phyloP scores from a whole-genome alignment of 139 green algal genomes.

The Picocystis salinarum region DNA sequence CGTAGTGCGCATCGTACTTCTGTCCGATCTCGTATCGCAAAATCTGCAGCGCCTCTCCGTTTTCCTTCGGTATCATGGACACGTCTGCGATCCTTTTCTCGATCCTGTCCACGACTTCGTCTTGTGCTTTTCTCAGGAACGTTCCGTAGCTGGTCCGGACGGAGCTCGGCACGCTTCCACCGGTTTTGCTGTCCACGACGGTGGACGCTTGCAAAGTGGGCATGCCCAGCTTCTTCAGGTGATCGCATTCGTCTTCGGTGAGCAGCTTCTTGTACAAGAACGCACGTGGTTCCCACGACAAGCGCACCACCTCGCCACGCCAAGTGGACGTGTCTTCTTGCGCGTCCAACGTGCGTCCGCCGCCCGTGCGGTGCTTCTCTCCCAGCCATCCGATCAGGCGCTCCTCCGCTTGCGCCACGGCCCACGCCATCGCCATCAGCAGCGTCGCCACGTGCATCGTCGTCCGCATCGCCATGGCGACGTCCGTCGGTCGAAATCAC shows the following conservation, averaged over 20 bases:
- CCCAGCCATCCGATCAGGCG: no score
- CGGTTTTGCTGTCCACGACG: slow-evolving; percentile 19
- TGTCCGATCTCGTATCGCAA: slow-evolving; percentile 31
- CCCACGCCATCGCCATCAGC: no score
- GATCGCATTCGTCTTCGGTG: slow-evolving; percentile 17
- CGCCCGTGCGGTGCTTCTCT: no score
- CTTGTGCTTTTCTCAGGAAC: slow-evolving; percentile 22
- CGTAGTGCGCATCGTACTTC: slow-evolving; percentile 28
- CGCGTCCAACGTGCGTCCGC: not conserved
- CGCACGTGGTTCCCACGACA: slow-evolving; percentile 5
- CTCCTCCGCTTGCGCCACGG: no score
- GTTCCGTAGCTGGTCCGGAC: slow-evolving; percentile 24
- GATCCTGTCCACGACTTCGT: slow-evolving; percentile 20
- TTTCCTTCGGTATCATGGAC: slow-evolving; percentile 17
- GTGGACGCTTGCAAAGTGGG: slow-evolving; percentile 7
- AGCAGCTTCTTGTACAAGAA: slow-evolving; percentile 20
- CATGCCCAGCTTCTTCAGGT: slow-evolving; percentile 9
- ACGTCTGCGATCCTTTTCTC: slow-evolving; percentile 8
- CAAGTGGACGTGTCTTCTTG: not conserved
- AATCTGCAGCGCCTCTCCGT: slow-evolving; percentile 64
- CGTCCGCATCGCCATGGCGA: no score
- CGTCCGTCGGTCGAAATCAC: no score
- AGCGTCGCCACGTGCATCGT: no score
- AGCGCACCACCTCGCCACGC: slow-evolving; percentile 4
- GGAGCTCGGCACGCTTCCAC: slow-evolving; percentile 10